Base-by-base conservation (phyloP, 345 rosid species). In the Gynandropsis gynandra region DNA sequence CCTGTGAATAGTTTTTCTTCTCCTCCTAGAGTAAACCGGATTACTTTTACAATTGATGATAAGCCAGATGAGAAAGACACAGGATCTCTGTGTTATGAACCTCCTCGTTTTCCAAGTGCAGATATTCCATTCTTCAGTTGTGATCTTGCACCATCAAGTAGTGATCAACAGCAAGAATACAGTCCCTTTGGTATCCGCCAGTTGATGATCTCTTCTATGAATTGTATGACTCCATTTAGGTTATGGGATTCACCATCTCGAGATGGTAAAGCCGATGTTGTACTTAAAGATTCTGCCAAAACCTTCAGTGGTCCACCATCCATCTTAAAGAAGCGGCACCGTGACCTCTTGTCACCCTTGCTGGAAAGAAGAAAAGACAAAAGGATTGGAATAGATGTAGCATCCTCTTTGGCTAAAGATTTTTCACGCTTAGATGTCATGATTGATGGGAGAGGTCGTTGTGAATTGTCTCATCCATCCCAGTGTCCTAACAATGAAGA, bases 151-250 rank as follows among this genome's bases (percentile, higher is more conserved):
- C 82, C 78, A 56, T 72, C 95, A 64, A 76, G 80, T 46, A 71
- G 75, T 53, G 88, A 87, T 63, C 75, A 72, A 72, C 90, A 78
- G 72, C 96, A 79, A 73, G 98, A 92, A 59, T 92, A 81, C 61
- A 92, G 98, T 60, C 98, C 98, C 44, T 83, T 92, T 46, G 98
- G 98, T 36, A 82, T 92, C 58, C 98, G 98, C 37, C 98, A 92
- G 70, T 66, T 87, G 62, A 82, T 83, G 96, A 74, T 82, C 75
- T 79, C 95, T 53, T 82, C 98, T 44, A 75, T 75, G 78, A 74
- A 72, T 69, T 85, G 88, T 73, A 72, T 82, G 51, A 79, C 94
- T 61, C 98, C 98, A 40, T 82, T 77, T 66, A 74, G 84, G 74
- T 67, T 85, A 68, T 88, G 98, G 98, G 95, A 80, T 60, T 88